Evolutionary conservation across 1,284 basidiomycete genomes (phyloP).

Genomic region (Trichosporon sp.): DNA sequence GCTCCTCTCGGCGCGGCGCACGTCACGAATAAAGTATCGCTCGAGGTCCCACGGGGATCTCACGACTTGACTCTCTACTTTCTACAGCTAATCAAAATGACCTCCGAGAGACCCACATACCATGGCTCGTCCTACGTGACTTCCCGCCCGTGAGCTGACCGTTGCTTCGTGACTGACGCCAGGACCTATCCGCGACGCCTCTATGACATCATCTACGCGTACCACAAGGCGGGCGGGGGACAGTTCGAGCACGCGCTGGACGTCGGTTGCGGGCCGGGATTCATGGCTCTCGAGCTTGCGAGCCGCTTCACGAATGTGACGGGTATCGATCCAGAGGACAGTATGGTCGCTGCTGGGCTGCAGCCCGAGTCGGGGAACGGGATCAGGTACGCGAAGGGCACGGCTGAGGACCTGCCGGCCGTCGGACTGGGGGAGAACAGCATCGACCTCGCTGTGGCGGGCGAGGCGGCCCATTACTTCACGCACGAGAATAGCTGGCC

Average conservation of each 20-base stretch:
- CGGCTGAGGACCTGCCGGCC: conserved; percentile 30
- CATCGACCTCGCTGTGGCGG: conserved; percentile 74
- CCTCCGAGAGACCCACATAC: conserved; percentile 20
- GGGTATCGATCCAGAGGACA: conserved; percentile 71
- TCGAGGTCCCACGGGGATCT: neutral
- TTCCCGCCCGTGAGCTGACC: conserved; percentile 37
- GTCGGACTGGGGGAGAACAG: conserved; percentile 57
- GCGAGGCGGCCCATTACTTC: conserved; percentile 86
- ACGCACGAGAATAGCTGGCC: conserved; percentile 73
- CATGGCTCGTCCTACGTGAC: conserved; percentile 33
- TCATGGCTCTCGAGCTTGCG: conserved; percentile 64
- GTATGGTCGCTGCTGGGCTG: conserved; percentile 71
- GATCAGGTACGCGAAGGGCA: conserved; percentile 59
- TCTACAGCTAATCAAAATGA: conserved; percentile 1
- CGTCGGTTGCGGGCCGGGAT: conserved; percentile 76
- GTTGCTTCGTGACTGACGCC: neutral
- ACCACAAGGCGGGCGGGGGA: conserved; percentile 36
- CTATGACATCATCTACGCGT: conserved; percentile 37
- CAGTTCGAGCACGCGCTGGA: conserved; percentile 60
- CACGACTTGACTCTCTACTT: neutral
- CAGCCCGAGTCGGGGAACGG: conserved; percentile 34
- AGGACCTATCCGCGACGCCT: conserved; percentile 39
- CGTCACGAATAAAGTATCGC: neutral
- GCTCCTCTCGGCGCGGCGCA: neutral
- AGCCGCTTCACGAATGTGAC: conserved; percentile 65